phyloP scores from a whole-genome alignment of 225 moss, liverwort and hornwort genomes.

The Lunularia cruciata region DNA sequence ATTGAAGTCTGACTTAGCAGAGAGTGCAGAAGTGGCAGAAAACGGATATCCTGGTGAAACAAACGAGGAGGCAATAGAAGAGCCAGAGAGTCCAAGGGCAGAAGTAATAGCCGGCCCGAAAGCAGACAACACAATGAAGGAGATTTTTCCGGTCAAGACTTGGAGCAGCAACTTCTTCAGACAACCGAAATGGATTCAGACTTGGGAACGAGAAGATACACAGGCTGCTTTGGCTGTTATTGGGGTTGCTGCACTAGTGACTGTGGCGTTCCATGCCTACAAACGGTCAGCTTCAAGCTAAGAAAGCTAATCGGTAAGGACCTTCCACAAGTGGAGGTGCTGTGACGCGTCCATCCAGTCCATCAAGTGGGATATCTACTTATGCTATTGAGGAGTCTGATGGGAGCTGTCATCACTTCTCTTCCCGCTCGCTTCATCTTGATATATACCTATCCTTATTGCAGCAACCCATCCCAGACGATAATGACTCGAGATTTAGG shows the following conservation, averaged over 20 bases:
- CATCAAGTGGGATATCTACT: background rate
- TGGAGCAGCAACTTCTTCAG: constrained; percentile 49
- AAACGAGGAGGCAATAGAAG: constrained; percentile 5
- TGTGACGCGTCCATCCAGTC: background rate
- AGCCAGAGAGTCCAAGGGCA: constrained; percentile 4
- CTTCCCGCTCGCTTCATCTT: background rate
- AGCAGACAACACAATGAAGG: background rate
- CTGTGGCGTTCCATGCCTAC: constrained; percentile 54
- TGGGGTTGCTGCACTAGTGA: constrained; percentile 61
- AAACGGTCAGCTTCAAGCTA: constrained; percentile 43
- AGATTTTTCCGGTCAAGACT: constrained; percentile 46
- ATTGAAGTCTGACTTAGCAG: constrained; percentile 4
- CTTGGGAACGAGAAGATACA: constrained; percentile 84
- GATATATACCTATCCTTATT: background rate
- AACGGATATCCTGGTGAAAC: background rate
- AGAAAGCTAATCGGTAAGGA: constrained; percentile 6
- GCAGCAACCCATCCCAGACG: background rate
- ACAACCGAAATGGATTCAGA: constrained; percentile 64
- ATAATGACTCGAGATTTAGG: background rate
- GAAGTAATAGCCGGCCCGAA: background rate
- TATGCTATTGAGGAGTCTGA: background rate
- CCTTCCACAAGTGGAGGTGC: background rate
- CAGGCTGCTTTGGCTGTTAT: constrained; percentile 59
- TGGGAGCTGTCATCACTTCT: background rate
- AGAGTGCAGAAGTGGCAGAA: background rate